phyloP scores from a whole-genome alignment of 768 basidiomycete species.

The Suillus discolor region DNA sequence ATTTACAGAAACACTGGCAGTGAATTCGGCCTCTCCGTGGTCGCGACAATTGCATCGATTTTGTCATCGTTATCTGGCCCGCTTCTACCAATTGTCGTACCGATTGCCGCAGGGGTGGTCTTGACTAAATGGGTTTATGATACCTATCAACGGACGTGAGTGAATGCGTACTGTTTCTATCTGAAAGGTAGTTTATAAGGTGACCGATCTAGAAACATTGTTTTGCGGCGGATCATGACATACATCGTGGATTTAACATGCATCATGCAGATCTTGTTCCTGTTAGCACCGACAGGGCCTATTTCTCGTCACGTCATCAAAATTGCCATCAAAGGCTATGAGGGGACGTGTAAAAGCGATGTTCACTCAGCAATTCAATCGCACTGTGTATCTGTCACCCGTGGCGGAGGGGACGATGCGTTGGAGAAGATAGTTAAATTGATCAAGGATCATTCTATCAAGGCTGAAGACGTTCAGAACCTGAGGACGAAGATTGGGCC shows the following conservation, averaged over 20 bases:
- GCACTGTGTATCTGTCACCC: neutral
- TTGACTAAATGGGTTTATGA: slow-evolving; percentile 10
- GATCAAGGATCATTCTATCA: slow-evolving; percentile 9
- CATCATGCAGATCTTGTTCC: slow-evolving; percentile 27
- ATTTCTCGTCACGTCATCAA: slow-evolving; percentile 10
- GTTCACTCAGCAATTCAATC: slow-evolving; percentile 8
- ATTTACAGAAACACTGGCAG: neutral
- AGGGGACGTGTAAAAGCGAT: slow-evolving; percentile 5
- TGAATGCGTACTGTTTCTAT: neutral
- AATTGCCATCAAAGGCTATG: slow-evolving; percentile 8
- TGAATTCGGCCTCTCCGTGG: slow-evolving; percentile 9
- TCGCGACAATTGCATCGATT: neutral
- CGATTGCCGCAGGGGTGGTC: slow-evolving; percentile 1
- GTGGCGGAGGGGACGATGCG: slow-evolving; percentile 6
- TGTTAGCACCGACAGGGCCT: slow-evolving; percentile 9
- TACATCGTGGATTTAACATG: slow-evolving; percentile 30
- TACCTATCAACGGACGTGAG: slow-evolving; percentile 13
- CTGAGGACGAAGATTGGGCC: slow-evolving; percentile 9
- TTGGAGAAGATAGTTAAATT: slow-evolving; percentile 10
- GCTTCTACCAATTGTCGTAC: neutral
- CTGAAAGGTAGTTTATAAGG: neutral
- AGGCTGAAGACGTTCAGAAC: slow-evolving; percentile 4
- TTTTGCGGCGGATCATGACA: slow-evolving; percentile 20
- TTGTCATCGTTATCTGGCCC: neutral
- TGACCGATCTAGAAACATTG: neutral